Evolutionary conservation across 768 basidiomycete species (phyloP).

Genomic region (Strobilomyces dryophilus): DNA sequence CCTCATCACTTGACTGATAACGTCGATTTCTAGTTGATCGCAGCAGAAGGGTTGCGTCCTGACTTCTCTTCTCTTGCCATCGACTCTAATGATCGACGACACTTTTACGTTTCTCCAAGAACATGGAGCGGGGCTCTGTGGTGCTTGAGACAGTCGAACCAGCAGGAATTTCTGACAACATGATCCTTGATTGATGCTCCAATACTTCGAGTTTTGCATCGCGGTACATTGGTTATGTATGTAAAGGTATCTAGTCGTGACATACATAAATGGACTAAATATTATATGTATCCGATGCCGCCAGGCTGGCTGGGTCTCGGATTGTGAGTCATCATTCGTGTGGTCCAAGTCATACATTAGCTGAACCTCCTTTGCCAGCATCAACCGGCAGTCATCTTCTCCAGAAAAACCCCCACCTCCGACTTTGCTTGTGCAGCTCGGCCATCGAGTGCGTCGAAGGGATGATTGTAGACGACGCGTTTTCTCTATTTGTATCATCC

Average conservation of each 20-base stretch:
- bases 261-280: background rate
- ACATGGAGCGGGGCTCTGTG: too few species aligned
- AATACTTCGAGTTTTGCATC: background rate
- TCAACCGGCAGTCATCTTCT: background rate
- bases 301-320: background rate
- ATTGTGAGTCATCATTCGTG: background rate
- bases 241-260: background rate
- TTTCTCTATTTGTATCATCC: background rate
- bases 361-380: background rate
- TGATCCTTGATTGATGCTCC: too few species aligned
- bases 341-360: background rate
- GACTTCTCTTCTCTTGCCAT: too few species aligned
- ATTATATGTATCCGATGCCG: background rate
- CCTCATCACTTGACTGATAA: too few species aligned
- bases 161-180: too few species aligned
- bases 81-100: too few species aligned
- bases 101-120: too few species aligned
- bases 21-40: too few species aligned
- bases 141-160: too few species aligned
- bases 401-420: background rate
- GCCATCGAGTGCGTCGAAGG: background rate
- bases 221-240: conserved; percentile 1
- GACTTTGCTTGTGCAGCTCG: background rate
- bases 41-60: too few species aligned
- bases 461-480: background rate